A percentile compares a stretch with the other conserved stretches of the same genome.
Conservation (phyloP, 768 basidiomycete species). For the Tubosaeta brunneosetosa region DNA sequence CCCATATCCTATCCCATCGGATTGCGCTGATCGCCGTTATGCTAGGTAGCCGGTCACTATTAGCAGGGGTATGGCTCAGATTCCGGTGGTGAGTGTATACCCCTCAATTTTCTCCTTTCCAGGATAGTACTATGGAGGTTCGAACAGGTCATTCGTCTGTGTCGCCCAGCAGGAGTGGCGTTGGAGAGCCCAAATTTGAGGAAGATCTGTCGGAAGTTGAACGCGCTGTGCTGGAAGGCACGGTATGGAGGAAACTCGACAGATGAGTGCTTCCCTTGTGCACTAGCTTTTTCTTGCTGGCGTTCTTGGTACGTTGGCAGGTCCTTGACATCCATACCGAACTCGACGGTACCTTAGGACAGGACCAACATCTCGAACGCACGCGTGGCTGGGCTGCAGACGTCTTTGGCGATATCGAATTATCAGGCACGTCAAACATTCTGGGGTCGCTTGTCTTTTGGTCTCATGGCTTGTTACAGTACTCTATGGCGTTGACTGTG, state of each 20-base stretch:
- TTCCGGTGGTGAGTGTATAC: not conserved
- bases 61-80: not conserved
- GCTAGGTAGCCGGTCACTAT: not conserved
- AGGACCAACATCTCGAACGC: constrained; percentile 54
- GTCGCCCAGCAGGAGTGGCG: not conserved
- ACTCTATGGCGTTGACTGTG: constrained; percentile 30
- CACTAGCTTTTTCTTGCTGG: constrained; percentile 46
- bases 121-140: not conserved
- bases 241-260: constrained; percentile 49
- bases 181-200: not conserved
- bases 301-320: constrained; percentile 41
- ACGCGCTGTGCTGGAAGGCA: constrained; percentile 28
- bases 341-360: constrained; percentile 23
- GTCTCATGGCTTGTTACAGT: constrained; percentile 20
- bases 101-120: not conserved
- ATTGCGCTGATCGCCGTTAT: not conserved
- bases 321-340: not conserved
- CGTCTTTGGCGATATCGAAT: constrained; percentile 35
- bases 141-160: not conserved
- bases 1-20: not conserved
- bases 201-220: not conserved
- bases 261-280: constrained; percentile 45
- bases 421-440: constrained; percentile 18
- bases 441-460: not conserved
- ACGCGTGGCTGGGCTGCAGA: constrained; percentile 55